These are phyloP conservation scores for Paratinospora sagittata DNA, from an alignment of 164 flowering plant genomes.

Conservation along the genomic window DNA sequence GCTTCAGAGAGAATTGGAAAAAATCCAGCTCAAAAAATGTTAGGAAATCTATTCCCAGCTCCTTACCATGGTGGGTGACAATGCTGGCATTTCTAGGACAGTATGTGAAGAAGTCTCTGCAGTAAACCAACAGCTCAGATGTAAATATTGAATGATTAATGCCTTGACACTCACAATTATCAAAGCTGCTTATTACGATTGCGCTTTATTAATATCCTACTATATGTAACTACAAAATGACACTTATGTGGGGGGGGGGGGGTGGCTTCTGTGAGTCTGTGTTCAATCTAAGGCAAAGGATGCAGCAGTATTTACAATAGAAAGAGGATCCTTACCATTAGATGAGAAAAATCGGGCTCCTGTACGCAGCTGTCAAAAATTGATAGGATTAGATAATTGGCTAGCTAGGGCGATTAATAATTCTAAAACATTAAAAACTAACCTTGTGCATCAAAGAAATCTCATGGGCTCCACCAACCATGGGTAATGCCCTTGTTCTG, in stretches of 20 bases:
- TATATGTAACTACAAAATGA: neutral
- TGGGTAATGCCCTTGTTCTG: conserved; percentile 35
- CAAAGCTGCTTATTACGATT: neutral
- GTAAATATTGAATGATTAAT: conserved; percentile 3
- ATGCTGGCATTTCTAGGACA: conserved; percentile 80
- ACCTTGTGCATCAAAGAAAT: conserved; percentile 36
- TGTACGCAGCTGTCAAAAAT: conserved; percentile 36
- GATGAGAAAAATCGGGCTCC: conserved; percentile 55
- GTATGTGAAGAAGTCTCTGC: conserved; percentile 54
- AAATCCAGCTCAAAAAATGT: conserved; percentile 2
- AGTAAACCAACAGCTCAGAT: conserved; percentile 10
- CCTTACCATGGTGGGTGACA: conserved; percentile 92
- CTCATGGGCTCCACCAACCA: conserved; percentile 20
- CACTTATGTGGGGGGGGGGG: too few species aligned
- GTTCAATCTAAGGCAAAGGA: neutral
- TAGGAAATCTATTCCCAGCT: neutral
- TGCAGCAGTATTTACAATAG: neutral
- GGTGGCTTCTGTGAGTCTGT: too few species aligned
- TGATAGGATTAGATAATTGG: conserved; percentile 17
- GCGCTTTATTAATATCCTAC: neutral
- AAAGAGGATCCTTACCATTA: conserved; percentile 38
- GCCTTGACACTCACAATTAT: neutral
- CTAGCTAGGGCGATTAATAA: neutral
- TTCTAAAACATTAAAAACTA: conserved; percentile 21
- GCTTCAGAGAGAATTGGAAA: conserved; percentile 3